Evolutionary conservation across 345 rosid genomes (phyloP).

Genomic region (Brassica juncea): DNA sequence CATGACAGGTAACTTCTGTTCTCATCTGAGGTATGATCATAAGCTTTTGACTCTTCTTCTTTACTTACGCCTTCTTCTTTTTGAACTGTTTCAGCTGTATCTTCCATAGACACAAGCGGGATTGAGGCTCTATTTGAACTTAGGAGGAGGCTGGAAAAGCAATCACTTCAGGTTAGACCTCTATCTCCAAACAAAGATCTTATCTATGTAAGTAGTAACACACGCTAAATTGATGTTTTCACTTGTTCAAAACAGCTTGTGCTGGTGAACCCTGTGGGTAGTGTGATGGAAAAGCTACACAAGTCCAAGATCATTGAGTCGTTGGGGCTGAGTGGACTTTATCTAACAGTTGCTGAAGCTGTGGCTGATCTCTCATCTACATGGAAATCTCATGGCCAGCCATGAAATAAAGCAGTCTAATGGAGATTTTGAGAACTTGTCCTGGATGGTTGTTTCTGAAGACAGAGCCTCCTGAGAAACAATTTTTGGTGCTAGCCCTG

Average conservation of each 20-base stretch:
- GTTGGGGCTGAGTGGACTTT: slow-evolving; percentile 42
- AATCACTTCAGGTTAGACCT: slow-evolving; percentile 58
- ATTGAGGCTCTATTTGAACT: slow-evolving; percentile 64
- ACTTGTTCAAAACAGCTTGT: slow-evolving; percentile 37
- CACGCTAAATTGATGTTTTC: neutral
- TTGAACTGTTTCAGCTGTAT: slow-evolving; percentile 63
- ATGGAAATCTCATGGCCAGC: slow-evolving; percentile 40
- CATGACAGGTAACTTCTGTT: slow-evolving; percentile 64
- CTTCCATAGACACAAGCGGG: slow-evolving; percentile 90
- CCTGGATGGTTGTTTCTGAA: slow-evolving; percentile 30
- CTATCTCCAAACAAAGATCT: slow-evolving; percentile 12
- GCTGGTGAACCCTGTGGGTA: slow-evolving; percentile 44
- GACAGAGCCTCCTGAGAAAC: slow-evolving; percentile 15
- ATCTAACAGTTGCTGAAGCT: slow-evolving; percentile 43
- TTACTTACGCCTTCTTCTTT: slow-evolving; percentile 11
- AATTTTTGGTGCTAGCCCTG: slow-evolving; percentile 31
- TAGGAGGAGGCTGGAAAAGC: slow-evolving; percentile 62
- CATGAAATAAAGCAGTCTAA: slow-evolving; percentile 21
- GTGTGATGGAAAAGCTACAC: slow-evolving; percentile 47
- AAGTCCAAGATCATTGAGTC: slow-evolving; percentile 40
- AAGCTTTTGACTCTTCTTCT: neutral
- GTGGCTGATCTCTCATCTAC: slow-evolving; percentile 45
- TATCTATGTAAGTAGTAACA: neutral
- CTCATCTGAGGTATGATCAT: slow-evolving; percentile 11
- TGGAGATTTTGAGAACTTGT: slow-evolving; percentile 15